phyloP scores from a whole-genome alignment of 805 yeast genomes.

The Lipomyces lipofer region DNA sequence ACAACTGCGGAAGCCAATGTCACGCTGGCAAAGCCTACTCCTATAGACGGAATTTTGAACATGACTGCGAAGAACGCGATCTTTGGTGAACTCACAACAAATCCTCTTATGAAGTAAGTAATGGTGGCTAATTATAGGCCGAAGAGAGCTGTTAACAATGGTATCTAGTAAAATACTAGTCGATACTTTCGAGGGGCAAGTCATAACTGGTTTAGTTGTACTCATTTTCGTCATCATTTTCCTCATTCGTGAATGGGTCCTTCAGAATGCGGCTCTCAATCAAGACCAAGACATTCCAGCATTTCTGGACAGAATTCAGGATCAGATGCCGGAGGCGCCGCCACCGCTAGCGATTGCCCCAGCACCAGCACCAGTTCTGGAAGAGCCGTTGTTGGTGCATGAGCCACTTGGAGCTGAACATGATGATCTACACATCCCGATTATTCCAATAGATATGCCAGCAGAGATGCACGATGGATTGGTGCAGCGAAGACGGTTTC shows the following conservation, averaged over 20 bases:
- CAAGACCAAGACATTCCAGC: constrained; percentile 13
- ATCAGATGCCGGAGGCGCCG: not conserved
- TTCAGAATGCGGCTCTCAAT: constrained; percentile 35
- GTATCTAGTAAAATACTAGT: constrained; percentile 14
- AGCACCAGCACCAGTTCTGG: too few relatives aligned
- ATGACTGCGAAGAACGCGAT: not conserved
- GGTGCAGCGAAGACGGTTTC: not conserved
- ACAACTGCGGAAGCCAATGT: not conserved
- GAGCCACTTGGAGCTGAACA: not conserved
- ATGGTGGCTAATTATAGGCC: too few relatives aligned
- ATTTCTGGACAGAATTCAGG: not conserved
- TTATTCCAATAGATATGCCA: not conserved
- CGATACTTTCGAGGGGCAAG: constrained; percentile 37
- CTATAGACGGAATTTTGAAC: not conserved
- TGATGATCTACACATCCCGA: not conserved
- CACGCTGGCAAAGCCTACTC: not conserved
- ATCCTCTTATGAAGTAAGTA: constrained; percentile 20
- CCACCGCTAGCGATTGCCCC: not conserved
- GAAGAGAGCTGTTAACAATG: not conserved
- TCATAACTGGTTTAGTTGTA: constrained; percentile 34
- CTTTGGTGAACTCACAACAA: constrained; percentile 14
- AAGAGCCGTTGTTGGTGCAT: not conserved
- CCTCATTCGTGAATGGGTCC: constrained; percentile 41
- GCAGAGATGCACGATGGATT: not conserved
- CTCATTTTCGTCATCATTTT: constrained; percentile 46